Evolutionary conservation across 352 stramenopile genomes (phyloP).

Genomic region (Pythium scleroteichum): DNA sequence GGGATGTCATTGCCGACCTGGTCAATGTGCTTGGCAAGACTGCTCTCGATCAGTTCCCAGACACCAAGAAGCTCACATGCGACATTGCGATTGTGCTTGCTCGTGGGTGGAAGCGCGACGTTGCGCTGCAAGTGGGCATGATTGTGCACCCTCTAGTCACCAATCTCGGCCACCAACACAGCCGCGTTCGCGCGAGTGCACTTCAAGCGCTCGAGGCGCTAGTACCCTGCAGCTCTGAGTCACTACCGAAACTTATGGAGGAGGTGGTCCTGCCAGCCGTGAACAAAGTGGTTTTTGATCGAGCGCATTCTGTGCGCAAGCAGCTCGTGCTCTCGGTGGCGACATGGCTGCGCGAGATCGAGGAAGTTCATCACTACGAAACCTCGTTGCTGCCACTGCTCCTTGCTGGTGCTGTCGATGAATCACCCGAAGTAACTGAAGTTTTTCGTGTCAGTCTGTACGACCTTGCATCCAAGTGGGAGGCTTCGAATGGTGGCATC

Average conservation of each 20-base stretch:
- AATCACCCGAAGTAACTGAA: slow-evolving; percentile 61
- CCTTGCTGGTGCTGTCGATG: slow-evolving; percentile 64
- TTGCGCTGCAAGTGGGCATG: slow-evolving; percentile 67
- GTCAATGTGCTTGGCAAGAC: slow-evolving; percentile 76
- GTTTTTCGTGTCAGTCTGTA: slow-evolving; percentile 40
- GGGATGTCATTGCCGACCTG: slow-evolving; percentile 62
- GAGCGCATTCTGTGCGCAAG: slow-evolving; percentile 63
- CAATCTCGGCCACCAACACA: slow-evolving; percentile 84
- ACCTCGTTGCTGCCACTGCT: slow-evolving; percentile 64
- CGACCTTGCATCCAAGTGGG: slow-evolving; percentile 51
- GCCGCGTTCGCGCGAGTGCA: slow-evolving; percentile 68
- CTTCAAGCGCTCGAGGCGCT: slow-evolving; percentile 75
- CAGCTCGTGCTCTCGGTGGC: slow-evolving; percentile 61
- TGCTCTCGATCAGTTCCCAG: slow-evolving; percentile 72
- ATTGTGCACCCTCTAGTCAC: slow-evolving; percentile 64
- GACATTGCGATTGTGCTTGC: slow-evolving; percentile 66
- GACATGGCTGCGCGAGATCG: slow-evolving; percentile 60
- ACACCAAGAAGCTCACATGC: slow-evolving; percentile 75
- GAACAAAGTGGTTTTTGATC: slow-evolving; percentile 73
- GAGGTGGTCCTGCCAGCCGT: slow-evolving; percentile 67
- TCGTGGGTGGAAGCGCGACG: slow-evolving; percentile 46
- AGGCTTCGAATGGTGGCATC: slow-evolving; percentile 26
- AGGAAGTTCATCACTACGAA: slow-evolving; percentile 64
- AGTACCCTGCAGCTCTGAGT: slow-evolving; percentile 67
- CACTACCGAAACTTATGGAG: slow-evolving; percentile 74